Conservation (phyloP, 805 yeast genomes). For the Ogataea angusta region DNA sequence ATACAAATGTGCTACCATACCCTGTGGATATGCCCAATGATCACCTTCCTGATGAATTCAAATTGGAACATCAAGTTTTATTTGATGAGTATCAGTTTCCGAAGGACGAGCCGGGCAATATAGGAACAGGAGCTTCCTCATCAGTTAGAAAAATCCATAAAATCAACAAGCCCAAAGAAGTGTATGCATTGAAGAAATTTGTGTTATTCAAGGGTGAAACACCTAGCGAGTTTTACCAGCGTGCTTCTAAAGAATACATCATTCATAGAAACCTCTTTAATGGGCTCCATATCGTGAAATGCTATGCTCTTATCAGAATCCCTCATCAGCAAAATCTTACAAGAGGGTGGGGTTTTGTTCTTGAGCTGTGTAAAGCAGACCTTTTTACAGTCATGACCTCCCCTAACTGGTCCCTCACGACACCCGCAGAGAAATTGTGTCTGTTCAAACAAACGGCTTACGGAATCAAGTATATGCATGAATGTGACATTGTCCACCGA, state of each 20-base stretch:
- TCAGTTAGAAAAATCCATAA: conserved; percentile 55
- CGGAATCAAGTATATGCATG: conserved; percentile 69
- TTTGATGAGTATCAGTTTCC: conserved; percentile 55
- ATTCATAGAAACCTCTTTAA: conserved; percentile 55
- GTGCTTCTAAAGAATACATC: conserved; percentile 69
- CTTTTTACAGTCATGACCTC: conserved; percentile 56
- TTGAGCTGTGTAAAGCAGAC: conserved; percentile 62
- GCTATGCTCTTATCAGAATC: conserved; percentile 53
- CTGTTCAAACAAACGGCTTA: conserved; percentile 68
- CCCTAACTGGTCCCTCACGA: conserved; percentile 57
- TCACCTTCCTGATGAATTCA: conserved; percentile 53
- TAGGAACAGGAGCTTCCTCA: conserved; percentile 77
- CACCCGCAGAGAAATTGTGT: conserved; percentile 56
- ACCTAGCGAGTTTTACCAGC: conserved; percentile 66
- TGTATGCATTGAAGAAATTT: conserved; percentile 72
- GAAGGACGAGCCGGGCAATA: conserved; percentile 42
- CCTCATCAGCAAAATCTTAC: conserved; percentile 52
- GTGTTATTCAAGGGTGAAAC: conserved; percentile 59
- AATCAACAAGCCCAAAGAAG: conserved; percentile 38
- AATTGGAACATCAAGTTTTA: conserved; percentile 49
- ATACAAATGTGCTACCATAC: conserved; percentile 51
- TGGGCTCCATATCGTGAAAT: conserved; percentile 62
- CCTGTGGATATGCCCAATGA: conserved; percentile 74
- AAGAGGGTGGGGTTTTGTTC: conserved; percentile 79
- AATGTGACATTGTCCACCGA: conserved; percentile 80